Evolutionary conservation across 106 monocot genomes (phyloP).

Genomic region (Amphibolis antarctica): DNA sequence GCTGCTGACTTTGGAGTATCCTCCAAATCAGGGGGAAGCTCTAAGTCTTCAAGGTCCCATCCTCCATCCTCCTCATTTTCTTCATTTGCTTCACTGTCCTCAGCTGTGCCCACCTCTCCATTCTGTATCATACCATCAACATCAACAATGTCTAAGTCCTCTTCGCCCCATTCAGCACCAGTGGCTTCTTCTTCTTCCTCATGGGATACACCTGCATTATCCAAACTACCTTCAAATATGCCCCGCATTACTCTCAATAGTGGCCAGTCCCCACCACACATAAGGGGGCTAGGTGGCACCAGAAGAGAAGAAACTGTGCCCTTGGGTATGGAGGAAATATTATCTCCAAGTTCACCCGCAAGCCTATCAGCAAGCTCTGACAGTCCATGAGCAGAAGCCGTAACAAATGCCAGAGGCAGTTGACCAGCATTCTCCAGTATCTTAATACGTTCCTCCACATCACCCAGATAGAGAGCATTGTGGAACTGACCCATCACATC

Average conservation of each 20-base stretch:
- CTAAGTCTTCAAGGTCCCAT: constrained; percentile 87
- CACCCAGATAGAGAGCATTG: constrained; percentile 85
- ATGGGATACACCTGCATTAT: constrained; percentile 34
- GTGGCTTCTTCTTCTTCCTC: constrained; percentile 41
- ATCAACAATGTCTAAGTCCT: constrained; percentile 66
- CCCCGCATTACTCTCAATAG: constrained; percentile 76
- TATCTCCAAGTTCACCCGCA: constrained; percentile 62
- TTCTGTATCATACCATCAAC: constrained; percentile 34
- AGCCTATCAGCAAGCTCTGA: constrained; percentile 63
- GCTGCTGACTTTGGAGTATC: constrained; percentile 38
- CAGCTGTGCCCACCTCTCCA: constrained; percentile 35
- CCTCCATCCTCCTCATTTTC: constrained; percentile 61
- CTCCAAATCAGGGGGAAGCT: constrained; percentile 57
- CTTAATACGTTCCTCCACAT: constrained; percentile 58
- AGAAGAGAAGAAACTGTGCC: constrained; percentile 45
- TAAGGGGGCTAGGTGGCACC: constrained; percentile 63
- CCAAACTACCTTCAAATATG: constrained; percentile 73
- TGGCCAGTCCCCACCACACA: constrained; percentile 67
- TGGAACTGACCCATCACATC: constrained; percentile 96
- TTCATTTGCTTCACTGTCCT: constrained; percentile 45
- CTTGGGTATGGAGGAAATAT: constrained; percentile 51
- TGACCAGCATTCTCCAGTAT: constrained; percentile 80
- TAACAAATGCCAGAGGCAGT: constrained; percentile 74
- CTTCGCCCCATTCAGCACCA: constrained; percentile 68
- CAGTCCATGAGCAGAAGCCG: constrained; percentile 64